These are phyloP conservation scores for Rosa chinensis DNA, from an alignment of 306 rosid genomes.

Conservation along the genomic window DNA sequence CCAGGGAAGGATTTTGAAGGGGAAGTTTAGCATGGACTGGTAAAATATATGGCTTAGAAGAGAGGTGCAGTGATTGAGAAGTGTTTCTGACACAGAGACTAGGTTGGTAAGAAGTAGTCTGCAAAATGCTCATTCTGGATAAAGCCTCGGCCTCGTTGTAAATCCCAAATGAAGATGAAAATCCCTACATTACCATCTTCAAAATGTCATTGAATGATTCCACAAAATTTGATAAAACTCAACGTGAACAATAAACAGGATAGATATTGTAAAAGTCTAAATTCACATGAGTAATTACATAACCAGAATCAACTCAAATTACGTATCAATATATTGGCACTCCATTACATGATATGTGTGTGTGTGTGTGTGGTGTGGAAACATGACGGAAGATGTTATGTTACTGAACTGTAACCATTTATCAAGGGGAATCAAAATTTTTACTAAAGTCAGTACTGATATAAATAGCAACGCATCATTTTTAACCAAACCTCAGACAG, in stretches of 20 bases:
- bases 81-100: slow-evolving; percentile 8
- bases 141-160: neutral
- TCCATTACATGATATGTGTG: neutral
- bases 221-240: neutral
- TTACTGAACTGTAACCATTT: neutral
- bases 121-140: slow-evolving; percentile 1
- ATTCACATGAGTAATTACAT: neutral
- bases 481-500: neutral
- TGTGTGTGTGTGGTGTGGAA: neutral
- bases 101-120: slow-evolving; percentile 15
- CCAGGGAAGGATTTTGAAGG: neutral
- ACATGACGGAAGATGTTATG: neutral
- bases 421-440: neutral
- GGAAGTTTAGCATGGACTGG: neutral
- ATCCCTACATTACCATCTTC: neutral
- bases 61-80: neutral
- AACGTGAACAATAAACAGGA: neutral
- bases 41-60: neutral
- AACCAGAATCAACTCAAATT: neutral
- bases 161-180: neutral
- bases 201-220: slow-evolving; percentile 4
- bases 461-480: neutral
- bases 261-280: neutral
- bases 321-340: no score
- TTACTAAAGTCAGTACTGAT: neutral